Conservation (phyloP, 2,329 filamentous ascomycete genomes). For the Hysterium pulicare region DNA sequence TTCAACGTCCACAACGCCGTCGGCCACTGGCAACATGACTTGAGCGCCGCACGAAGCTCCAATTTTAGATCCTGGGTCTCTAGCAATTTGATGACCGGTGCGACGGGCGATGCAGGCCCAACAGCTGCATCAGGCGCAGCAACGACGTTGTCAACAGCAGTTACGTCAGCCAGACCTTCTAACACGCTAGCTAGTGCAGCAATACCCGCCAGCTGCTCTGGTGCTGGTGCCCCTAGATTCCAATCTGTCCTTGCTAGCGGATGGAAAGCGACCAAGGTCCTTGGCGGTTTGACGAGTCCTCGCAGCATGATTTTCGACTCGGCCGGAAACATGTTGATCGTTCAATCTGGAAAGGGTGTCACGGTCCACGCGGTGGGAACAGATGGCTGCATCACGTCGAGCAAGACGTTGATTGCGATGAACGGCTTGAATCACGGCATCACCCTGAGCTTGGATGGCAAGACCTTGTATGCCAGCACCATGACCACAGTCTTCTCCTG, state of each 20-base stretch:
- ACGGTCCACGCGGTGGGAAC: slow-evolving; percentile 25
- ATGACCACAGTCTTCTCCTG: slow-evolving; percentile 59
- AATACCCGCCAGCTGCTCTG: slow-evolving; percentile 29
- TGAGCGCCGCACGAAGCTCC: slow-evolving; percentile 27
- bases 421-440: slow-evolving; percentile 51
- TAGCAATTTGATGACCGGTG: slow-evolving; percentile 23
- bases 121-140: slow-evolving; percentile 10
- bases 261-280: slow-evolving; percentile 33
- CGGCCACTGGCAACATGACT: slow-evolving; percentile 32
- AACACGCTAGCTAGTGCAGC: slow-evolving; percentile 16
- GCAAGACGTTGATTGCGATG: slow-evolving; percentile 29
- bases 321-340: slow-evolving; percentile 31
- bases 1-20: slow-evolving; percentile 30
- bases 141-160: slow-evolving; percentile 22
- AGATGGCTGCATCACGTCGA: slow-evolving; percentile 28
- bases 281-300: slow-evolving; percentile 27
- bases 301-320: slow-evolving; percentile 31
- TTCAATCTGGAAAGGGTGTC: slow-evolving; percentile 33
- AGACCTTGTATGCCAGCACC: slow-evolving; percentile 53
- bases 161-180: slow-evolving; percentile 10
- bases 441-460: slow-evolving; percentile 45
- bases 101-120: not conserved
- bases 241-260: slow-evolving; percentile 22
- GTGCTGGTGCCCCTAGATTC: slow-evolving; percentile 24
- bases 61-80: slow-evolving; percentile 29